Percentiles rank a stretch among this genome's conserved stretches.
phyloP scores from a whole-genome alignment of 2,329 filamentous ascomycete genomes.

The Beauveria pseudobassiana region DNA sequence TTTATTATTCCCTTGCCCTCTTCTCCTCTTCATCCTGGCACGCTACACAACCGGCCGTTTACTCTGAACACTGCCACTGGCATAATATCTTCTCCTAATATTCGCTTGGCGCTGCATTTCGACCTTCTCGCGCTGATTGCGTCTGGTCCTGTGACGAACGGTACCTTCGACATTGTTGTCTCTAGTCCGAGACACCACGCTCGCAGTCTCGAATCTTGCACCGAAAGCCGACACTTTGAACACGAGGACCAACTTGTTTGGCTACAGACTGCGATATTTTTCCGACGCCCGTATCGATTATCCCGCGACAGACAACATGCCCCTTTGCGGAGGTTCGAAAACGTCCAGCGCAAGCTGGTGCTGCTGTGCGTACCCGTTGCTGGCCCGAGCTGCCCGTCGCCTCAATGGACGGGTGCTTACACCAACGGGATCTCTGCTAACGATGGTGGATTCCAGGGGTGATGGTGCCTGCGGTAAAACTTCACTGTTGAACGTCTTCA shows the following conservation, averaged over 20 bases:
- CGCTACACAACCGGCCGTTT: background rate
- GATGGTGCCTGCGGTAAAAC: conserved; percentile 98
- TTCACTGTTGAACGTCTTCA: conserved; percentile 95
- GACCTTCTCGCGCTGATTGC: background rate
- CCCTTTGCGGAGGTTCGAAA: conserved; percentile 66
- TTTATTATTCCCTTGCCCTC: background rate
- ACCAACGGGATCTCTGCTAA: background rate
- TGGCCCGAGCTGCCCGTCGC: background rate
- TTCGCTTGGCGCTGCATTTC: background rate
- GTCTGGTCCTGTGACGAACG: background rate
- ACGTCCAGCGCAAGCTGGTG: conserved; percentile 92
- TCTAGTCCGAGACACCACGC: background rate
- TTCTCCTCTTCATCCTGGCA: background rate
- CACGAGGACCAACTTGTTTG: background rate
- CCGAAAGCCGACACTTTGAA: background rate
- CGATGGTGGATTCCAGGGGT: conserved; percentile 48
- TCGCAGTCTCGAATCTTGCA: background rate
- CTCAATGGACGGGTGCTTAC: background rate
- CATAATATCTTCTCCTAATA: background rate
- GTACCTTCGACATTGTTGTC: background rate
- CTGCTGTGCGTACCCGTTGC: conserved; percentile 53
- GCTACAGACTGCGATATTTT: background rate
- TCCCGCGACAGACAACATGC: conserved; percentile 12
- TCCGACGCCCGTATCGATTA: background rate
- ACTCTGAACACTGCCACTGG: background rate